Evolutionary conservation across 371 early-diverging fungal genomes (phyloP).

Genomic region (Haplosporangium sp.): DNA sequence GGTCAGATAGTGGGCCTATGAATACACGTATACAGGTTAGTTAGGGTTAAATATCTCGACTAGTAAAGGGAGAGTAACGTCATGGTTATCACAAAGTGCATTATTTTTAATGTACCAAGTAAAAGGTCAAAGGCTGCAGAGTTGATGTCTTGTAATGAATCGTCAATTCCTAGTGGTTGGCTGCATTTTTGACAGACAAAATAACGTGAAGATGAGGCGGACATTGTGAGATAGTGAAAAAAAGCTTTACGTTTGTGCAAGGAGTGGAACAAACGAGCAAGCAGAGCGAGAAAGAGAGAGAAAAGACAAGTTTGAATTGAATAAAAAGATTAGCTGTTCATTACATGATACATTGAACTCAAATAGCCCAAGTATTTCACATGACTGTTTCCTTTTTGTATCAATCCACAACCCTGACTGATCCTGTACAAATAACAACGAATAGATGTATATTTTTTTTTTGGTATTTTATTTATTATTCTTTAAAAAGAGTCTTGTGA

Average conservation of each 20-base stretch:
- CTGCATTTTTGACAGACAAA: constrained; percentile 69
- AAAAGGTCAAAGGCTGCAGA: constrained; percentile 63
- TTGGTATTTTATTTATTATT: not conserved
- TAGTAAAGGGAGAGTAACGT: not conserved
- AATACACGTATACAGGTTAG: not conserved
- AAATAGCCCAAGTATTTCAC: not conserved
- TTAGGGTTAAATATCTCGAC: not conserved
- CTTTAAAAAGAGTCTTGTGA: not conserved
- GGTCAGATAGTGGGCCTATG: constrained; percentile 36
- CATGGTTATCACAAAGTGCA: not conserved
- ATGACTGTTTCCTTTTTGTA: constrained; percentile 7
- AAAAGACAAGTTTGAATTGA: not conserved
- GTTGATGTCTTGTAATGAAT: constrained; percentile 68
- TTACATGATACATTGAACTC: no score
- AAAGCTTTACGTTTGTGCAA: not conserved
- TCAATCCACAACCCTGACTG: no score
- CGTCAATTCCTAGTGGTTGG: constrained; percentile 68
- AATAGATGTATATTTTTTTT: not conserved
- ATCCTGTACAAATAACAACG: no score
- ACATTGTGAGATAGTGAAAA: constrained; percentile 12
- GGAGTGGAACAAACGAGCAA: not conserved
- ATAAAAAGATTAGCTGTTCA: not conserved
- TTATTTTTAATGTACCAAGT: constrained; percentile 23
- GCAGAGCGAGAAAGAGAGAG: not conserved
- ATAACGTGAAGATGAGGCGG: constrained; percentile 21